Percentiles rank a stretch among this genome's conserved stretches.
These are phyloP conservation scores for Saccharomycopsis fibuligera DNA, from an alignment of 805 yeast genomes.

Conservation along the genomic window DNA sequence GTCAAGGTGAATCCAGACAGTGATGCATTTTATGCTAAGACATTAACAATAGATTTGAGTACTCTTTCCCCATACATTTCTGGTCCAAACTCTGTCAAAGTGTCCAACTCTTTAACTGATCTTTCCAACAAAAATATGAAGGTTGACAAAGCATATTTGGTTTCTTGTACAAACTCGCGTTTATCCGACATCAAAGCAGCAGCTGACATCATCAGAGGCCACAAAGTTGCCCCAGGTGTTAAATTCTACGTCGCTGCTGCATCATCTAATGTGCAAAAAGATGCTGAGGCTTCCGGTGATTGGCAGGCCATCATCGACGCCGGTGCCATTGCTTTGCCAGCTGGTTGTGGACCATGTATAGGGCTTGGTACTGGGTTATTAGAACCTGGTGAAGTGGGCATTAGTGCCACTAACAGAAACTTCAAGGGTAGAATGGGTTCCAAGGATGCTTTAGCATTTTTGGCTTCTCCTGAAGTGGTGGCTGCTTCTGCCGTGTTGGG, in stretches of 20 bases:
- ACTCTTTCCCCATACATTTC: conserved; percentile 84
- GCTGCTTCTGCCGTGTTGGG: conserved; percentile 98
- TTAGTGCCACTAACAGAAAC: conserved; percentile 96
- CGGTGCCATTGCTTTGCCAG: conserved; percentile 92
- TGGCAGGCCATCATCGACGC: conserved; percentile 88
- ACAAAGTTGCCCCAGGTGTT: conserved; percentile 80
- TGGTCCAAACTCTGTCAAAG: conserved; percentile 96
- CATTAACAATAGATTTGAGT: conserved; percentile 69
- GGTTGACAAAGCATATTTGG: conserved; percentile 91
- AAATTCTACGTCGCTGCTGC: conserved; percentile 98
- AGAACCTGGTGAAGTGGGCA: conserved; percentile 95
- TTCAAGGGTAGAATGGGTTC: conserved; percentile 99
- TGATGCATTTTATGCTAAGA: conserved; percentile 86
- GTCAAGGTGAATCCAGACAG: conserved; percentile 46
- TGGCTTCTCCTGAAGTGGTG: conserved; percentile 96
- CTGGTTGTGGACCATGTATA: conserved; percentile 99
- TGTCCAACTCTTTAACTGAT: conserved; percentile 71
- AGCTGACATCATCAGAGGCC: conserved; percentile 77
- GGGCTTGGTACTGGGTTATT: conserved; percentile 93
- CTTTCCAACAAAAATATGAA: conserved; percentile 66
- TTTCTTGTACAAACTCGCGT: conserved; percentile 96
- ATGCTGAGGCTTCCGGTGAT: conserved; percentile 86
- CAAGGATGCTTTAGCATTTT: conserved; percentile 88
- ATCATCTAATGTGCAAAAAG: conserved; percentile 84
- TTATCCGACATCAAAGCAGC: conserved; percentile 91